A percentile compares a stretch with the other conserved stretches of the same genome.
phyloP scores from a whole-genome alignment of 2,329 filamentous ascomycete species.

The Fusarium hainanense region DNA sequence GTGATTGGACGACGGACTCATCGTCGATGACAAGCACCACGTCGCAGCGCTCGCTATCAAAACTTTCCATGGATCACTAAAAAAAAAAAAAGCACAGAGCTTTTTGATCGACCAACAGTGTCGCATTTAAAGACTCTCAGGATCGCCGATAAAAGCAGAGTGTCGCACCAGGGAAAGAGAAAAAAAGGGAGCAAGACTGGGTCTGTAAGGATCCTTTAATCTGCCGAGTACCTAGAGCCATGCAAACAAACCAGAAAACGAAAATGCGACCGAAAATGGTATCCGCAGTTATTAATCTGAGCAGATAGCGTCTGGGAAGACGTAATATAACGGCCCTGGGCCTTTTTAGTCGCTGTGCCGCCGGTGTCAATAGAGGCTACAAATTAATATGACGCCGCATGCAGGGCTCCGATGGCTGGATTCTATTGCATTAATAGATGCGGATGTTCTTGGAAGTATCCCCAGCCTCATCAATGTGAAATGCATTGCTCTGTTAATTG shows the following conservation, averaged over 20 bases:
- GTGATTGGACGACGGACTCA: conserved; percentile 1
- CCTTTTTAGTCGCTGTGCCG: conserved; percentile 20
- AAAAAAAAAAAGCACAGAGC: conserved; percentile 9
- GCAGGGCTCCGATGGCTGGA: neutral
- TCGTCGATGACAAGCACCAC: conserved; percentile 20
- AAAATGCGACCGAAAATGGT: neutral
- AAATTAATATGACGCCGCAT: conserved; percentile 15
- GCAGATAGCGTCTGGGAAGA: neutral
- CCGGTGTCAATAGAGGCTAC: conserved; percentile 9
- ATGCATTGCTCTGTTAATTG: conserved; percentile 5
- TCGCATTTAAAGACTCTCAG: conserved; percentile 10
- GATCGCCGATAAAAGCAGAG: conserved; percentile 24
- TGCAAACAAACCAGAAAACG: conserved; percentile 5
- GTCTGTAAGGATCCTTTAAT: conserved; percentile 34
- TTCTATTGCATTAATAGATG: conserved; percentile 14
- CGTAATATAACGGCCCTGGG: neutral
- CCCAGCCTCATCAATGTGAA: conserved; percentile 9
- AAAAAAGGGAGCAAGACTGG: conserved; percentile 34
- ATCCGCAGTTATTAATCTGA: neutral
- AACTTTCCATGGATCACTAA: neutral
- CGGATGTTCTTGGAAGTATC: neutral
- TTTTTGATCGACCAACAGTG: conserved; percentile 16
- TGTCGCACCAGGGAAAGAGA: conserved; percentile 23
- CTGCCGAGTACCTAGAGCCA: conserved; percentile 6
- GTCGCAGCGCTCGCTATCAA: neutral